Percentiles rank a stretch among this genome's conserved stretches.
Evolutionary conservation across 331 rosid species (phyloP).

Genomic region (Pyrus hybrid): DNA sequence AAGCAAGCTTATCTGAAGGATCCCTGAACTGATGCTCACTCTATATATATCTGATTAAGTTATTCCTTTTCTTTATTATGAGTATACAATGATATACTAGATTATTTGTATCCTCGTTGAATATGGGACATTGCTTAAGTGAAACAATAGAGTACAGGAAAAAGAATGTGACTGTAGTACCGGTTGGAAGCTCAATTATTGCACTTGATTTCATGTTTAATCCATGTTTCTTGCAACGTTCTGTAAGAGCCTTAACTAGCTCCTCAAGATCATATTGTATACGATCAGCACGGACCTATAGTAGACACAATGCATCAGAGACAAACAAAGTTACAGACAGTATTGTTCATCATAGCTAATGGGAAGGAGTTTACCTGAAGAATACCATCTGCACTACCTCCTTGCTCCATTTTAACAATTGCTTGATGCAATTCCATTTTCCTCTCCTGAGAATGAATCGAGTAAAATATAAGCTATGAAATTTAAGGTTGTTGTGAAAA

Average conservation of each 20-base stretch:
- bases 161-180: conserved; percentile 29
- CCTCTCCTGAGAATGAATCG: conserved; percentile 52
- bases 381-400: conserved; percentile 97
- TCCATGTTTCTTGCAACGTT: conserved; percentile 88
- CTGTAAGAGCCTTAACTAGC: conserved; percentile 62
- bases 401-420: conserved; percentile 80
- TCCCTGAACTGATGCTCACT: no score
- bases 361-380: conserved; percentile 66
- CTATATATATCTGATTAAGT: no score
- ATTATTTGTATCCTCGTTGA: not conserved
- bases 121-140: not conserved
- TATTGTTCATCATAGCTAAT: not conserved
- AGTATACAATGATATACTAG: not conserved
- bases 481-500: not conserved
- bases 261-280: conserved; percentile 84
- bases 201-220: conserved; percentile 60
- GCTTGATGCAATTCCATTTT: conserved; percentile 86
- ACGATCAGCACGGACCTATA: conserved; percentile 90
- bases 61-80: not conserved
- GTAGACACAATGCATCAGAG: conserved; percentile 27
- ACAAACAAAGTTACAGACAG: conserved; percentile 9
- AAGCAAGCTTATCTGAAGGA: no score
- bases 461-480: conserved; percentile 7
- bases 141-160: not conserved
- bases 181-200: conserved; percentile 71